A percentile compares a stretch with the other conserved stretches of the same genome.
These are phyloP conservation scores for Rutidosis leptorrhynchoides DNA, from an alignment of 129 eudicot species.

Conservation along the genomic window DNA sequence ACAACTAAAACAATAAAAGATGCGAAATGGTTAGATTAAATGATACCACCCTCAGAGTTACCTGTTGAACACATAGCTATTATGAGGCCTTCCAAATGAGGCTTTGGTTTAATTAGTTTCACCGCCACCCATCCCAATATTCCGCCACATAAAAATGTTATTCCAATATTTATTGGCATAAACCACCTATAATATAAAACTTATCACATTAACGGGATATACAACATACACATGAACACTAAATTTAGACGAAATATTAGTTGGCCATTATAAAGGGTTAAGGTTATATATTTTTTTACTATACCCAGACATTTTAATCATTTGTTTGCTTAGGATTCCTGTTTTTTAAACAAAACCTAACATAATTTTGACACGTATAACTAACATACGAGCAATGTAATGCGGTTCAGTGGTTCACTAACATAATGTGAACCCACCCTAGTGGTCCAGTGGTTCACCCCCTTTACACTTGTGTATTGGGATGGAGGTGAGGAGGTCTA, in stretches of 20 bases:
- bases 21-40: not conserved
- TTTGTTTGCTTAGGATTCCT: not conserved
- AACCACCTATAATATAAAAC: constrained; percentile 61
- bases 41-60: constrained; percentile 2
- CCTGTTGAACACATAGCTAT: constrained; percentile 66
- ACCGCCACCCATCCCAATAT: constrained; percentile 65
- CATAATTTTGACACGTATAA: not conserved
- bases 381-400: not conserved
- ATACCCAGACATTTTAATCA: not conserved
- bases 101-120: constrained; percentile 56
- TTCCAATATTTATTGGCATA: constrained; percentile 69
- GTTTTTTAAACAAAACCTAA: not conserved
- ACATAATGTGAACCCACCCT: not conserved
- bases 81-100: constrained; percentile 59
- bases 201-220: not conserved
- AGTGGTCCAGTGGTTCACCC: too few species aligned
- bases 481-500: too few species aligned
- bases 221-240: not conserved
- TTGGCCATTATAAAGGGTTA: not conserved
- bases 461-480: too few species aligned
- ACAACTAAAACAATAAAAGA: not conserved
- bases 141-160: constrained; percentile 66
- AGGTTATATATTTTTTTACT: not conserved
- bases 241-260: not conserved
- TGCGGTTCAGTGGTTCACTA: not conserved